Evolutionary conservation across 495 filamentous ascomycete species (phyloP).

Genomic region (Neurospora tetrasperma): DNA sequence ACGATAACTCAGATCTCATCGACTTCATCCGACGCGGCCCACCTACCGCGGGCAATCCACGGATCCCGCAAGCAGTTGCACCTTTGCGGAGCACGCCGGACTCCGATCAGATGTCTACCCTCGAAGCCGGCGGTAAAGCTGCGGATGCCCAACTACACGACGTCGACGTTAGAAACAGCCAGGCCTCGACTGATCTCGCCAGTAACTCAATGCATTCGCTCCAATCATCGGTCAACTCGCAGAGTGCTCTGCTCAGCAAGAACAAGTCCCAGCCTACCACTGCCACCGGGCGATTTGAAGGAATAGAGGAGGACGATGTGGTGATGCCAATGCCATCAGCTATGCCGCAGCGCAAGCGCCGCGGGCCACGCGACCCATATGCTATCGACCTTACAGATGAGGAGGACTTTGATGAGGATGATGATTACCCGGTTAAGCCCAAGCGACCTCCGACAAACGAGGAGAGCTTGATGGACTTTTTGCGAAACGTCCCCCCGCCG

Average conservation of each 20-base stretch:
- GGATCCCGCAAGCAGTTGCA: conserved; percentile 74
- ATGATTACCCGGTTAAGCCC: conserved; percentile 19
- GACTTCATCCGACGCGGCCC: conserved; percentile 89
- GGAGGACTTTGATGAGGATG: conserved; percentile 51
- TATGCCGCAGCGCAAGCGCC: conserved; percentile 56
- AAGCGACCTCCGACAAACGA: conserved; percentile 39
- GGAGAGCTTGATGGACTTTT: conserved; percentile 81
- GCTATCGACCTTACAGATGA: conserved; percentile 81
- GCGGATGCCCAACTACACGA: conserved; percentile 39
- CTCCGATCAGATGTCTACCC: conserved; percentile 56
- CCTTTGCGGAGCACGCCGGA: conserved; percentile 81
- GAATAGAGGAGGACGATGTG: conserved; percentile 35
- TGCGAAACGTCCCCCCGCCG: conserved; percentile 73
- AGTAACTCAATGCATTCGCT: conserved; percentile 21
- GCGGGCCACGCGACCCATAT: conserved; percentile 79
- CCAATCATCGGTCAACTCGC: conserved; percentile 43
- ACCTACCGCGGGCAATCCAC: conserved; percentile 41
- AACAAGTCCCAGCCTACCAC: conserved; percentile 12
- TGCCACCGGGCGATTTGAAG: conserved; percentile 9
- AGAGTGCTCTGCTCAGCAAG: conserved; percentile 37
- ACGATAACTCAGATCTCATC: conserved; percentile 73
- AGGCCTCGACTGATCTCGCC: conserved; percentile 34
- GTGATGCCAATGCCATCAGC: conserved; percentile 7
- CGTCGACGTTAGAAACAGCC: conserved; percentile 32
- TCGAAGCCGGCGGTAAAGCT: conserved; percentile 39